Base-by-base conservation (phyloP, 495 filamentous ascomycete genomes). In the Cercophora samala region DNA sequence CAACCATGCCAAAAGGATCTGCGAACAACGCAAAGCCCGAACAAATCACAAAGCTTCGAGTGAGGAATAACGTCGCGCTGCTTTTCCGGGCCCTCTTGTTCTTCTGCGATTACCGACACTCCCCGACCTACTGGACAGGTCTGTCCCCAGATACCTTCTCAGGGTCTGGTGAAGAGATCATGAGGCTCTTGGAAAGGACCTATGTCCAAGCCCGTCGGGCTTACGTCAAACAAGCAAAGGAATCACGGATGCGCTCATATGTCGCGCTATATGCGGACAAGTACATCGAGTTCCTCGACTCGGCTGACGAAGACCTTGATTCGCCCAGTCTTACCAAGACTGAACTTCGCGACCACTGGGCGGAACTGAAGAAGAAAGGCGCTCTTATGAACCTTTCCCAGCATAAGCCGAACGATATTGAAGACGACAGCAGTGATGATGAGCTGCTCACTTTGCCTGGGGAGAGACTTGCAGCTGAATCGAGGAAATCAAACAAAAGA, bases 11-110 rank as follows among this genome's bases (percentile, higher is more conserved):
- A 3, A 22, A 15, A 15, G 2, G 46, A 1, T 5, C 60, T 3
- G 8, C 18, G 1, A 17, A 17, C 2, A 5, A n/a, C 4, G 8
- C n/a, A 11, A 25, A 56, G 13, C 22, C 53, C n/a, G 22, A 23
- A 11, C 13, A 9, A 21, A 18, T 56, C 3, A 56, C 18, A 15
- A 56, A 56, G n/a, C 1, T 24, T 1, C 15, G 53, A 8, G 66
- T 64, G 13, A 15, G n/a, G 9, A 65, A 65, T 37, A 65, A 65
- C 1, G 53, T 68, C 5, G 69, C 69, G 0, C n/a, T 65, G 2
- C 13, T 42, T 0, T 70, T 70, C 17, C 62, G 51, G 8, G 65
- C 59, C 1, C 62, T 70, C 53, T 0, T 65, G 0, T 55, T 54
- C 53, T 70, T 52, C 60, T 19, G 29, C 5, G 65, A 55, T 8